Base-by-base conservation (phyloP, 2,329 filamentous ascomycete genomes). In the Aspergillus versicolor region DNA sequence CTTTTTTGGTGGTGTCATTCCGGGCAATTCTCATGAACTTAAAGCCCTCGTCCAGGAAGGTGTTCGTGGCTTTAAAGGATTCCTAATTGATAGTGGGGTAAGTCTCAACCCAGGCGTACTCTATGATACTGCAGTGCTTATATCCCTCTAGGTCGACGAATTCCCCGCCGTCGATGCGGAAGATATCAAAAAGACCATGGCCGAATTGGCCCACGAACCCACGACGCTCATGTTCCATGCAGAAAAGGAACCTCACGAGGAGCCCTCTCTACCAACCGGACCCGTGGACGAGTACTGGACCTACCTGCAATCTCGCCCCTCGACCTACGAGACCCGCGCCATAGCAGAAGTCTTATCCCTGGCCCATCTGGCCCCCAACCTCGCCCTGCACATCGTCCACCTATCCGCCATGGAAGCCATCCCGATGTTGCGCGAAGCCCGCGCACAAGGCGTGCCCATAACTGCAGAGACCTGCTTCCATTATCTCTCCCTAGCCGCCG, bases 141-240 rank as follows among this genome's bases (percentile, higher is more conserved):
- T 9, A 22, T 53, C 42, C 8, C 8, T 32, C 5, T 34, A 93
- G 90, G 90, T 97, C 44, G 91, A 96, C 43, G 94, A 99, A 71
- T 99, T 99, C 73, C 94, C 94, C 0, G 91, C 92, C 24, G 88
- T 97, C n/a, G 89, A 89, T 0, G 82, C 90, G 1, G 73, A 77
- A 13, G 94, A 97, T 72, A 89, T 97, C 56, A 80, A 84, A 1
- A 83, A 89, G 40, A 92, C 90, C 43, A 92, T 99, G 84, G 79
- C 81, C 30, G 90, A 88, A 46, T 83, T 99, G 60, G 89, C 90
- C 58, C 86, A 91, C 65, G 84, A 88, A 53, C 84, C 91, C 17
- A 97, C 94, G 2, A 96, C 92, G 0, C 86, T 97, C 66, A 97
- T 99, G 93, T 99, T 99, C 79, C 94, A 99, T 72, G 94, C 94